Evolutionary conservation across 495 filamentous ascomycete genomes (phyloP), one percentile per base, ranked within the genome.

Genomic region (Aspergillus nidulans): DNA sequence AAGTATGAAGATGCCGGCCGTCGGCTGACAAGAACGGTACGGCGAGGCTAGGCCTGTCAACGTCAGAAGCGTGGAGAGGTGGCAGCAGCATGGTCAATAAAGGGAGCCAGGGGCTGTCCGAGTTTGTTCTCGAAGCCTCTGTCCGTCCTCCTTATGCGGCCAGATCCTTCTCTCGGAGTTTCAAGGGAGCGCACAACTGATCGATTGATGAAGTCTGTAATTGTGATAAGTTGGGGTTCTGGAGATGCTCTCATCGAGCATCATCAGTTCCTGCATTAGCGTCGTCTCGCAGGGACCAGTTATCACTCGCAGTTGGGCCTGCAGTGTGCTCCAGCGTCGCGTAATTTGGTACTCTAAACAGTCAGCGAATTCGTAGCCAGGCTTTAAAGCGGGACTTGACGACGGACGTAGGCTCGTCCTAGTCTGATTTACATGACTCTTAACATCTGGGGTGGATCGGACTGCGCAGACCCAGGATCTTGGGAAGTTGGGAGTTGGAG

Each of bases 181-280:
- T 39, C 46, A 30, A 23, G 30, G 15, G 30, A 12, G 43, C 45
- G 47, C 55, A 53, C 58, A 49, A 60, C 58, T 58, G 46, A 52
- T 26, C 45, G 47, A 23, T n/a, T n/a, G n/a, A n/a, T n/a, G n/a
- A 49, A 53, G 52, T 57, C 49, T 53, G 55, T 26, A 44, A 54
- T 30, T 59, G 57, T 55, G 44, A 55, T 48, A 39, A 52, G 52
- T 46, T 50, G 16, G 19, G 39, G 30, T 20, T 42, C 42, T 50
- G 16, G 19, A 44, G 30, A 25, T 42, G 38, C 10, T 52, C 28
- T 44, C 48, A 52, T 53, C 30, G 53, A 55, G 48, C 54, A 63
- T 62, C 56, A 52, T 55, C 62, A 73, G 71, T 75, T 73, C 71
- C 71, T 75, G 71, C 71, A 73, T 75, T 75, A 75, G 71, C 64